These are phyloP conservation scores for Globisporangium paroecandrum DNA, from an alignment of 352 stramenopile species.

Conservation along the genomic window DNA sequence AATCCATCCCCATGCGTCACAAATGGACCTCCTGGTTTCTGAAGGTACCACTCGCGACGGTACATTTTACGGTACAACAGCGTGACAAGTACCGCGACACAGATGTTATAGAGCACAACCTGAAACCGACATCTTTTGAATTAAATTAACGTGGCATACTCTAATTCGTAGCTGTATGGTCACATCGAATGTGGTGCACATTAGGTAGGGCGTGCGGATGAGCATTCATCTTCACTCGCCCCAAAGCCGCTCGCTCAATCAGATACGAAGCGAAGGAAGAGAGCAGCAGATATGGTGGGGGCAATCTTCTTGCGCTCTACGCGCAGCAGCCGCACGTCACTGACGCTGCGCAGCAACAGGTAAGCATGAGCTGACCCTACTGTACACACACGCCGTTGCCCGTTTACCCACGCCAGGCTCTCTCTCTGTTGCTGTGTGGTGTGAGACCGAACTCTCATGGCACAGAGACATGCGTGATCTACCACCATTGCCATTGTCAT, in stretches of 20 bases:
- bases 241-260: background rate
- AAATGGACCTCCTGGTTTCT: background rate
- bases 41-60: background rate
- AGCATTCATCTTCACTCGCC: conserved; percentile 2
- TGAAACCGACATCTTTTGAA: background rate
- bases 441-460: background rate
- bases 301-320: conserved; percentile 10
- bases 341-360: conserved; percentile 13
- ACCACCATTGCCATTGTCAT: background rate
- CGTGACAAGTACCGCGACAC: background rate
- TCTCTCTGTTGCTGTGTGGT: background rate
- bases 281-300: conserved; percentile 1
- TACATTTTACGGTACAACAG: background rate
- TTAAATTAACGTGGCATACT: too few relatives aligned
- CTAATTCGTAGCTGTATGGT: too few relatives aligned
- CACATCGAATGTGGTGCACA: background rate
- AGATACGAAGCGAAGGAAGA: background rate
- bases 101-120: background rate
- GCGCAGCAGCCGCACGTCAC: conserved; percentile 3
- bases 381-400: background rate
- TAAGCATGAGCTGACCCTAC: background rate
- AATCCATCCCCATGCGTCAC: conserved; percentile 5
- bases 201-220: background rate
- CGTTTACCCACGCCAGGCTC: background rate
- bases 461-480: conserved; percentile 2